phyloP scores from a whole-genome alignment of 345 rosid genomes.

The Gossypium raimondii region DNA sequence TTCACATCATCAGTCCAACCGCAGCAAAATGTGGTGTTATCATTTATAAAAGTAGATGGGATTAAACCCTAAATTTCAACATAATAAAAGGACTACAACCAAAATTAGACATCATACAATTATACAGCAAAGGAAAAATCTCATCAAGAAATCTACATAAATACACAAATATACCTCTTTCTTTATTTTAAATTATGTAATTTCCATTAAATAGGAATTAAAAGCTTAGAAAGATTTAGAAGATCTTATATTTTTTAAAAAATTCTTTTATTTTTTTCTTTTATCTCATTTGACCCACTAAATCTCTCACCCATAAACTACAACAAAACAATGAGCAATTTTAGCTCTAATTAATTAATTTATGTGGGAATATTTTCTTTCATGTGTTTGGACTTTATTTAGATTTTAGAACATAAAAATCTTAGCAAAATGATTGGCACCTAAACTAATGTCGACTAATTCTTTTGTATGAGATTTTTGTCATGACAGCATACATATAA shows the following conservation, averaged over 20 bases:
- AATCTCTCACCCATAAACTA: conserved; percentile 1
- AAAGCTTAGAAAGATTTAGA: conserved; percentile 36
- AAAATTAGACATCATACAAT: background rate
- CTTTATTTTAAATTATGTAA: conserved; percentile 10
- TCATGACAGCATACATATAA: background rate
- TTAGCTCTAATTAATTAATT: background rate
- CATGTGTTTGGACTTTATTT: conserved; percentile 32
- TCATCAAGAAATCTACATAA: conserved; percentile 31
- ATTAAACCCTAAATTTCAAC: too few relatives aligned
- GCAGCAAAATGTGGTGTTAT: too few relatives aligned
- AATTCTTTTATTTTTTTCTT: background rate
- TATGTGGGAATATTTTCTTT: conserved; percentile 25
- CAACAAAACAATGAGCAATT: background rate
- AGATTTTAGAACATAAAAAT: conserved; percentile 24
- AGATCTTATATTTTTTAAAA: conserved; percentile 17
- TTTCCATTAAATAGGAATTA: conserved; percentile 20
- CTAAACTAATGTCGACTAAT: conserved; percentile 15
- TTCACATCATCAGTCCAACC: too few relatives aligned
- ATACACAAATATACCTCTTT: background rate
- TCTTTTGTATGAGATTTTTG: background rate
- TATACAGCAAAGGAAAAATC: conserved; percentile 26
- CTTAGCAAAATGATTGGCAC: conserved; percentile 31
- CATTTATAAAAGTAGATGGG: too few relatives aligned
- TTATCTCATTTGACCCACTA: conserved; percentile 25
- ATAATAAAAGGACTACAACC: too few relatives aligned